Conservation (phyloP, 1,139 yeast genomes). For the Tardiomyces depauwii region DNA sequence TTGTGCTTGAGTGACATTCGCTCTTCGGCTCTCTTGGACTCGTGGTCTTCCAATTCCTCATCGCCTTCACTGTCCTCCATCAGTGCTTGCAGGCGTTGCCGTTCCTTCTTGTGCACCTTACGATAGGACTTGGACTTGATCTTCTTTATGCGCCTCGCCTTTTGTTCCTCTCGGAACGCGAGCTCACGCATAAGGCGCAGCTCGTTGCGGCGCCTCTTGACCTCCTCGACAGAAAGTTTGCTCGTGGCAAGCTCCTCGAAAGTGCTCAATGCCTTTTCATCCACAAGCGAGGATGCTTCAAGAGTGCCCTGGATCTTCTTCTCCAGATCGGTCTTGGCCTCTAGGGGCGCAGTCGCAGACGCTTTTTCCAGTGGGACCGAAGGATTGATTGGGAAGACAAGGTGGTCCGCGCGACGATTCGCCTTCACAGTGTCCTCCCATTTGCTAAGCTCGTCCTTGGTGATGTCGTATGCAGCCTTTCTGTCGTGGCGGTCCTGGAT, state of each 20-base stretch:
- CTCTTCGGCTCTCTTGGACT: conserved; percentile 77
- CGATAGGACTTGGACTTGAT: conserved; percentile 88
- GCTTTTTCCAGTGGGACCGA: conserved; percentile 31
- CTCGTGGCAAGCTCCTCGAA: conserved; percentile 75
- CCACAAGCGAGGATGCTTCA: conserved; percentile 52
- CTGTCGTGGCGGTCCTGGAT: conserved; percentile 82
- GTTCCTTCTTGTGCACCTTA: conserved; percentile 76
- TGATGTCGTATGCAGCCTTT: conserved; percentile 79
- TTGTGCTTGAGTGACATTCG: conserved; percentile 88
- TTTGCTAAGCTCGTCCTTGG: conserved; percentile 74
- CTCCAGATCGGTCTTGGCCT: conserved; percentile 53
- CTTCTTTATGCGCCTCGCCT: conserved; percentile 83
- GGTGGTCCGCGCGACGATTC: conserved; percentile 75
- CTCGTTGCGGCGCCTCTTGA: conserved; percentile 67
- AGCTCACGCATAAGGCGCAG: conserved; percentile 87
- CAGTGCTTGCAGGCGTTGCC: conserved; percentile 54
- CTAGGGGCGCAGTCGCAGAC: conserved; percentile 43
- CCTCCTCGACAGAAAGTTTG: conserved; percentile 71
- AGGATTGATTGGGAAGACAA: conserved; percentile 61
- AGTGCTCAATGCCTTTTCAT: conserved; percentile 65
- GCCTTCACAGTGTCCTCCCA: conserved; percentile 80
- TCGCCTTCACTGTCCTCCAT: conserved; percentile 48
- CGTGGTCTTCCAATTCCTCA: conserved; percentile 41
- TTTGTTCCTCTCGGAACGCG: conserved; percentile 89
- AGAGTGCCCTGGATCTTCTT: conserved; percentile 51